Conservation (phyloP, 345 rosid species). For the Gossypium mustelinum region DNA sequence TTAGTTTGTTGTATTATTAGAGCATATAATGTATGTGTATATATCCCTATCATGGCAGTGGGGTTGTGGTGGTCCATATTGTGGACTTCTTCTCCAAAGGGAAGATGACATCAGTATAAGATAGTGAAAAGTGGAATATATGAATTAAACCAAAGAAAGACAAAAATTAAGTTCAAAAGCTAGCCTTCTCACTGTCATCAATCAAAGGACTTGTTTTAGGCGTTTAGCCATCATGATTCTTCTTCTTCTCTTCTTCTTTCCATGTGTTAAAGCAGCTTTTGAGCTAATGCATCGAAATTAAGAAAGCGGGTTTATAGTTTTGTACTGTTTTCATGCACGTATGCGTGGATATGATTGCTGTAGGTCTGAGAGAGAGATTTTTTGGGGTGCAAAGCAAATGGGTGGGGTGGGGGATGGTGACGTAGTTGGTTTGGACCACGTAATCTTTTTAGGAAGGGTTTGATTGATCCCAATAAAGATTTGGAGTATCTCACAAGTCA, state of each 20-base stretch:
- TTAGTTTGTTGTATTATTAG: no score
- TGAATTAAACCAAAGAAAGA: no score
- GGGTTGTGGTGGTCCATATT: neutral
- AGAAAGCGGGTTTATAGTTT: neutral
- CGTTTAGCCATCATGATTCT: neutral
- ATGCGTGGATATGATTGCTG: conserved; percentile 1
- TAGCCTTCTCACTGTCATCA: neutral
- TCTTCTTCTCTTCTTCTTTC: neutral
- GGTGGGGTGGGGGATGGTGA: neutral
- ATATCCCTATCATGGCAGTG: neutral
- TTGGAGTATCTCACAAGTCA: conserved; percentile 31
- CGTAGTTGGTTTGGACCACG: conserved; percentile 1
- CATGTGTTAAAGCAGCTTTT: neutral
- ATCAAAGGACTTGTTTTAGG: neutral
- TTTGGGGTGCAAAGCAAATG: neutral
- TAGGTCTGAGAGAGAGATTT: conserved; percentile 1
- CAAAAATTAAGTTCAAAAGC: no score
- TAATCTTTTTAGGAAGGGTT: conserved; percentile 27
- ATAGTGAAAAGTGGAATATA: no score
- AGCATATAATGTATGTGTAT: no score
- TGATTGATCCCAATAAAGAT: conserved; percentile 58
- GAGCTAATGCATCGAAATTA: neutral
- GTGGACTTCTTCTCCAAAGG: neutral
- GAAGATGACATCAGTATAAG: neutral
- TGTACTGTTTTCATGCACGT: conserved; percentile 25